Percentiles rank a stretch among this genome's conserved stretches.
phyloP scores from a whole-genome alignment of 805 yeast genomes.

The Sugiyamaella floridensis region DNA sequence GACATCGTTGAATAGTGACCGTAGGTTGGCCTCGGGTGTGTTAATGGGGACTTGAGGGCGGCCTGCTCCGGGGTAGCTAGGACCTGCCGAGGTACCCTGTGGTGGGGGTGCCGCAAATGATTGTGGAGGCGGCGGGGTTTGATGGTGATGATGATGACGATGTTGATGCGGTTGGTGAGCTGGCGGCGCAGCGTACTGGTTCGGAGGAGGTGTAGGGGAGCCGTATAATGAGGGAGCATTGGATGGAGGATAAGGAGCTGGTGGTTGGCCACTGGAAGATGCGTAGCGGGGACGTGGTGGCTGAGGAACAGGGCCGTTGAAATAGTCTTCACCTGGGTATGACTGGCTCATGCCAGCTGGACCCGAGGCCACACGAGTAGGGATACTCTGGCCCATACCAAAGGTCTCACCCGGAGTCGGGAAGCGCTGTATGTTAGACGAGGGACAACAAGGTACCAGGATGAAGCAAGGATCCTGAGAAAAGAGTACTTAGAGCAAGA shows the following conservation, averaged over 20 bases:
- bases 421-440: slow-evolving; percentile 7
- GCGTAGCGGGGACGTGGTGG: slow-evolving; percentile 3
- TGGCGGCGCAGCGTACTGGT: background rate
- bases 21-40: slow-evolving; percentile 16
- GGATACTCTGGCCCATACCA: slow-evolving; percentile 10
- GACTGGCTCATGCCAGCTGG: slow-evolving; percentile 10
- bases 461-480: too few species aligned
- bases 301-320: slow-evolving; percentile 7
- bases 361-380: slow-evolving; percentile 1
- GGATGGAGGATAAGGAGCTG: slow-evolving; percentile 3
- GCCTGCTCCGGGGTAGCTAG: background rate
- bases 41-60: slow-evolving; percentile 1
- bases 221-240: slow-evolving; percentile 1
- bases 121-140: background rate
- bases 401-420: slow-evolving; percentile 21
- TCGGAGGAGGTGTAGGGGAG: slow-evolving; percentile 3
- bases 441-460: too few species aligned
- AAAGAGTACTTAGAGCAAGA: too few species aligned
- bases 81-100: background rate
- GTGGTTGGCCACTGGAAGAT: background rate
- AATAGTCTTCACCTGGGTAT: slow-evolving; percentile 7
- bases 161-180: slow-evolving; percentile 4
- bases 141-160: slow-evolving; percentile 5
- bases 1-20: slow-evolving; percentile 22
- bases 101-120: background rate